These are phyloP conservation scores for Porphyrellus cyaneotinctus DNA, from an alignment of 768 basidiomycete genomes.

Conservation along the genomic window DNA sequence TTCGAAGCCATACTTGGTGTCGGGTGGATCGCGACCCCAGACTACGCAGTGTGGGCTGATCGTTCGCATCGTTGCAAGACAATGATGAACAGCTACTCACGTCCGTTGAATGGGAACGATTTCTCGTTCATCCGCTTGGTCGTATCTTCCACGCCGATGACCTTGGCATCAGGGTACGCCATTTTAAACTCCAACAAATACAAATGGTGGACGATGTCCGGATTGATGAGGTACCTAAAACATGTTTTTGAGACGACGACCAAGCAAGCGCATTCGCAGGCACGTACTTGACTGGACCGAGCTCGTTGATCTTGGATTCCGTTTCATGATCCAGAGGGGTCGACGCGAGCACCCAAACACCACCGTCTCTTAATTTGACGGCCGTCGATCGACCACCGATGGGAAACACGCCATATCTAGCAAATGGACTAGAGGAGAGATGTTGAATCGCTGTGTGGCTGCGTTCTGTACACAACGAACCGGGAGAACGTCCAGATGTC, in stretches of 20 bases:
- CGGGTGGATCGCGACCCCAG: slow-evolving; percentile 60
- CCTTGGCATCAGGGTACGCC: slow-evolving; percentile 65
- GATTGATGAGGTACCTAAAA: slow-evolving; percentile 53
- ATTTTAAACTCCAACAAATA: slow-evolving; percentile 63
- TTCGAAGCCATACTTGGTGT: slow-evolving; percentile 75
- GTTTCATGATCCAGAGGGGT: slow-evolving; percentile 67
- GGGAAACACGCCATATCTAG: slow-evolving; percentile 62
- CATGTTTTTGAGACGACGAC: background rate
- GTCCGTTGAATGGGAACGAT: slow-evolving; percentile 57
- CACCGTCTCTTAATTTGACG: slow-evolving; percentile 59
- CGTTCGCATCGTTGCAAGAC: background rate
- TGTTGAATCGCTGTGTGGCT: slow-evolving; percentile 2
- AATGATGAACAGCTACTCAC: slow-evolving; percentile 35
- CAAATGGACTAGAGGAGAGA: slow-evolving; percentile 50
- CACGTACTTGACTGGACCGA: slow-evolving; percentile 65
- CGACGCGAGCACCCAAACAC: slow-evolving; percentile 81
- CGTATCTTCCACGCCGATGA: slow-evolving; percentile 63
- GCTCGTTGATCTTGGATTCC: slow-evolving; percentile 51
- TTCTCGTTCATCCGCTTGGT: slow-evolving; percentile 49
- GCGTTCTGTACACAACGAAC: slow-evolving; percentile 30
- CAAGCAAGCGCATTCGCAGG: background rate
- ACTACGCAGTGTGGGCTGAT: slow-evolving; percentile 25
- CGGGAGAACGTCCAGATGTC: slow-evolving; percentile 65
- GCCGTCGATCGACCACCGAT: slow-evolving; percentile 85
- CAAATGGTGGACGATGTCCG: slow-evolving; percentile 56